A percentile compares a stretch with the other conserved stretches of the same genome.
Conservation (phyloP, 129 eudicot species). For the Pseudognaphalium luteoalbum region DNA sequence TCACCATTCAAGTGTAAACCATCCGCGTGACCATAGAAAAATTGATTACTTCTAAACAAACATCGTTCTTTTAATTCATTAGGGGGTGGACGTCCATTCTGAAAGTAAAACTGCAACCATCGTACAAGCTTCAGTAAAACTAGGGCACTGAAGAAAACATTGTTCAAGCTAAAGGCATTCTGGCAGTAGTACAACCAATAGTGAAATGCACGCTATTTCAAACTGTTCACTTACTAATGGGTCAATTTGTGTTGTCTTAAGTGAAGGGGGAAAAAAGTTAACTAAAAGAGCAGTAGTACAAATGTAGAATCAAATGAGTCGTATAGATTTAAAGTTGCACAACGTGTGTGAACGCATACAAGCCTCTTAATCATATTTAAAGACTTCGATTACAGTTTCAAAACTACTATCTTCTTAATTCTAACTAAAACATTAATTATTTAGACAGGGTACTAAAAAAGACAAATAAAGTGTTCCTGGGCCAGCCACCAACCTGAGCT, state of each 20-base stretch:
- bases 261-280: background rate
- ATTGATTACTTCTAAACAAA: slow-evolving; percentile 70
- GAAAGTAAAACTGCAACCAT: slow-evolving; percentile 76
- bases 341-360: background rate
- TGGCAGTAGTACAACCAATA: background rate
- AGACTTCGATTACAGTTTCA: background rate
- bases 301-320: background rate
- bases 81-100: slow-evolving; percentile 86
- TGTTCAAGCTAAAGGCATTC: background rate
- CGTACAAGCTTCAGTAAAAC: slow-evolving; percentile 22
- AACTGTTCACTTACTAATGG: background rate
- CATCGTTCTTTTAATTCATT: slow-evolving; percentile 82
- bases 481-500: background rate
- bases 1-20: slow-evolving; percentile 82
- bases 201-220: background rate
- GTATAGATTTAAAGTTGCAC: background rate
- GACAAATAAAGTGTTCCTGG: background rate
- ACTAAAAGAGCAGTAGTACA: background rate
- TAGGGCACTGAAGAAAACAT: slow-evolving; percentile 7
- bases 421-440: background rate
- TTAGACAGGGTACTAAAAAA: background rate
- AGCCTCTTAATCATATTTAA: background rate
- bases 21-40: slow-evolving; percentile 76
- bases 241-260: background rate
- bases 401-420: background rate